Evolutionary conservation across 768 basidiomycete species (phyloP).

Genomic region (Mycena amicta): DNA sequence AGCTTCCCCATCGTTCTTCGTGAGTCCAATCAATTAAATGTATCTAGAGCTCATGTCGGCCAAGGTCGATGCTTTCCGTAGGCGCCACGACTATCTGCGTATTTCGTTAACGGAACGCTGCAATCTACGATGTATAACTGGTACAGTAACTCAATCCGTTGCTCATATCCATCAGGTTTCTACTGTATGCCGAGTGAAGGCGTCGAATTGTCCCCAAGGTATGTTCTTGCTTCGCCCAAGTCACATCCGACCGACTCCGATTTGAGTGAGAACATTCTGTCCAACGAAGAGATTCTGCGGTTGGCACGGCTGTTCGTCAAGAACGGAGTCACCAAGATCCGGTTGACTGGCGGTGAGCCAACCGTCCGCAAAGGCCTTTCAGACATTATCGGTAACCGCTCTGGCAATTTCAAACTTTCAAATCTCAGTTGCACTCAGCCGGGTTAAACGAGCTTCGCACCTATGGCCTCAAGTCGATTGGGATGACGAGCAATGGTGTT

Average conservation of each 20-base stretch:
- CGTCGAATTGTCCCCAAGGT: conserved; percentile 67
- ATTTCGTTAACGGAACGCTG: conserved; percentile 87
- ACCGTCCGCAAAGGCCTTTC: conserved; percentile 77
- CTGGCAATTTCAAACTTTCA: neutral
- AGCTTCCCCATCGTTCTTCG: conserved; percentile 1
- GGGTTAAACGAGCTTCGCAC: conserved; percentile 62
- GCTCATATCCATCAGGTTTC: conserved; percentile 57
- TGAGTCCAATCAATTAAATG: no score
- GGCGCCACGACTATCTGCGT: conserved; percentile 84
- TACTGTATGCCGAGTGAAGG: conserved; percentile 92
- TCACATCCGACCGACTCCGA: neutral
- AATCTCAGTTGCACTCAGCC: conserved; percentile 37
- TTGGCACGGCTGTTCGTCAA: conserved; percentile 77
- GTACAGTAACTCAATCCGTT: neutral
- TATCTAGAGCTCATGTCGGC: neutral
- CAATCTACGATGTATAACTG: conserved; percentile 76
- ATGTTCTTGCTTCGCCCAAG: neutral
- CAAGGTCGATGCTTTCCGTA: conserved; percentile 59
- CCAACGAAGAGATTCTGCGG: conserved; percentile 74
- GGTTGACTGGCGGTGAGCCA: conserved; percentile 88
- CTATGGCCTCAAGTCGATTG: conserved; percentile 71
- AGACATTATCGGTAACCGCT: conserved; percentile 62
- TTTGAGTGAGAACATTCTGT: conserved; percentile 57
- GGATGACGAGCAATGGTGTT: conserved; percentile 86
- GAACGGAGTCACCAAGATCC: conserved; percentile 84